These are phyloP conservation scores for Neofusicoccum cordaticola DNA, from an alignment of 2,329 filamentous ascomycete genomes.

Conservation along the genomic window DNA sequence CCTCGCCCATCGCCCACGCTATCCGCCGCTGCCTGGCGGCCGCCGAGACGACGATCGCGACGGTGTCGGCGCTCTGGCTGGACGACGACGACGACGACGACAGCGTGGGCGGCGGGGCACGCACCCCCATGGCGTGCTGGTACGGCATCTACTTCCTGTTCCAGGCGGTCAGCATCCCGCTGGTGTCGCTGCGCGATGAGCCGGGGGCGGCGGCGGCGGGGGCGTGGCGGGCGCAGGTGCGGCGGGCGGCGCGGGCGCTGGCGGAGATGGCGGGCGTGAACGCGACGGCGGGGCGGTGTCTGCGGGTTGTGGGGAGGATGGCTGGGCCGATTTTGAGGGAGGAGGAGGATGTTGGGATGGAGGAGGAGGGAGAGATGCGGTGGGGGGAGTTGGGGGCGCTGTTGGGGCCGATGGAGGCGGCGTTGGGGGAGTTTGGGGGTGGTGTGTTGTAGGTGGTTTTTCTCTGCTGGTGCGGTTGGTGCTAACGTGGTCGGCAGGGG, in stretches of 20 bases:
- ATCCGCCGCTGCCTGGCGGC: background rate
- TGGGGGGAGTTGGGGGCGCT: constrained; percentile 21
- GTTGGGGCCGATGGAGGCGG: constrained; percentile 21
- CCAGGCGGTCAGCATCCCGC: constrained; percentile 49
- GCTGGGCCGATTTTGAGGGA: constrained; percentile 31
- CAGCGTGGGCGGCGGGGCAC: background rate
- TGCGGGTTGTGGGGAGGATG: constrained; percentile 41
- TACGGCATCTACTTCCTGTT: constrained; percentile 41
- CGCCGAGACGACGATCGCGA: background rate
- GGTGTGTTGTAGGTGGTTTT: background rate
- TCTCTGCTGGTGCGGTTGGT: no score
- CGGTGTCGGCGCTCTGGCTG: background rate
- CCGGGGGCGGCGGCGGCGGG: constrained; percentile 36
- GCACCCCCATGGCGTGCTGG: constrained; percentile 11
- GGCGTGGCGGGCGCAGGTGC: constrained; percentile 44
- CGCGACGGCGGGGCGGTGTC: constrained; percentile 41
- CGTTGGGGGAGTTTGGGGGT: background rate
- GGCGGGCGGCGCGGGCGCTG: constrained; percentile 37
- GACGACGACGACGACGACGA: background rate
- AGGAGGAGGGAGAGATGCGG: constrained; percentile 22
- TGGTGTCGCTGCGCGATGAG: constrained; percentile 47
- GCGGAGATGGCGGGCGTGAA: constrained; percentile 40
- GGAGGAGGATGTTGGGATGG: no score
- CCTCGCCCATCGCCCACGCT: background rate
- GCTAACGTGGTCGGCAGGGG: background rate